phyloP scores from a whole-genome alignment of 78 protist genomes.

The Isochrysis galbana region DNA sequence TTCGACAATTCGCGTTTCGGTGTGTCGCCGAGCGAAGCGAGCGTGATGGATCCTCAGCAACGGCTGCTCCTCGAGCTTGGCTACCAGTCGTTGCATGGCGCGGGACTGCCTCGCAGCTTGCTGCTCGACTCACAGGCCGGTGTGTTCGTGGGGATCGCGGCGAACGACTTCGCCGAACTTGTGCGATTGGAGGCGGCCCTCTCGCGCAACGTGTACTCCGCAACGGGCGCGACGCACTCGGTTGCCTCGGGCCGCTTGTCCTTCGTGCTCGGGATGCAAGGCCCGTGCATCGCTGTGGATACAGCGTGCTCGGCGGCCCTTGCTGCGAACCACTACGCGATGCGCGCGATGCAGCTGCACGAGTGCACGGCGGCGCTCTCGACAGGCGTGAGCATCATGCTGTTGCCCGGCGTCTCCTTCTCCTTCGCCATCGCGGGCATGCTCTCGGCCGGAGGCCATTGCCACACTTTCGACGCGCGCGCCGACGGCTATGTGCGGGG shows the following conservation, averaged over 20 bases:
- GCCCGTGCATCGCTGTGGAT: conserved; percentile 79
- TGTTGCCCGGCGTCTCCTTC: neutral
- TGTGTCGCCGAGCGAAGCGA: conserved; percentile 1
- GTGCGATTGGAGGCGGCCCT: neutral
- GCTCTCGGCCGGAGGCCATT: conserved; percentile 62
- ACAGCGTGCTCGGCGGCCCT: conserved; percentile 88
- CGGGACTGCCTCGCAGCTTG: neutral
- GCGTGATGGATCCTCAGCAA: conserved; percentile 32
- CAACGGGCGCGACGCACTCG: neutral
- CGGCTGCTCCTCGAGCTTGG: conserved; percentile 2
- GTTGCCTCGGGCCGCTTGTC: conserved; percentile 61
- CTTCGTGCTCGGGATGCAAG: conserved; percentile 68
- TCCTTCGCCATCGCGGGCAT: conserved; percentile 7
- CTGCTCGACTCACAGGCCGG: neutral
- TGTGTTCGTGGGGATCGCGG: neutral
- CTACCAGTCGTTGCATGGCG: neutral
- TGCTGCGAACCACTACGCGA: conserved; percentile 69
- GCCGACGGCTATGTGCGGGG: conserved; percentile 86
- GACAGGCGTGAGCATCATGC: neutral
- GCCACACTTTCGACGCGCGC: conserved; percentile 64
- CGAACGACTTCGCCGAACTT: neutral
- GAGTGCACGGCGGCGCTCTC: neutral
- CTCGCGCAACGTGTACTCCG: neutral
- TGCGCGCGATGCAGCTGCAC: neutral
- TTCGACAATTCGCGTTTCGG: neutral